Conservation (phyloP, 495 filamentous ascomycete species). For the Podospora bellae-mahoneyi region DNA sequence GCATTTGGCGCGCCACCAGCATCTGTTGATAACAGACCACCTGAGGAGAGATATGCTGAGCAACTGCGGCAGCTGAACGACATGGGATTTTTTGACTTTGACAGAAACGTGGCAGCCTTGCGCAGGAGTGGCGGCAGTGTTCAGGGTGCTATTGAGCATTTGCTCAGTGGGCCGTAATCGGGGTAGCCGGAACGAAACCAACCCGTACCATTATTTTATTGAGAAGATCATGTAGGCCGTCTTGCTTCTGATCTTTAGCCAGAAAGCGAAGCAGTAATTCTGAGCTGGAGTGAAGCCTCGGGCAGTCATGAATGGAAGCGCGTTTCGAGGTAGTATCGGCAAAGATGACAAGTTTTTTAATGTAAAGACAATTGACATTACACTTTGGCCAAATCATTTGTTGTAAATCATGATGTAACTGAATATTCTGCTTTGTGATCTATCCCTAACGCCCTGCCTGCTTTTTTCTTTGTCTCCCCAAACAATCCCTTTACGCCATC, state of each 20-base stretch:
- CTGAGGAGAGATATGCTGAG: constrained; percentile 87
- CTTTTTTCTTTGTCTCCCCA: background rate
- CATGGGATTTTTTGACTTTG: constrained; percentile 98
- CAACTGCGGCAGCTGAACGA: constrained; percentile 94
- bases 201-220: too few species aligned
- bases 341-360: background rate
- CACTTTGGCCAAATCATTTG: background rate
- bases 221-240: background rate
- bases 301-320: background rate
- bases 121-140: constrained; percentile 89
- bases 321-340: background rate
- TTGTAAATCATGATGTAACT: background rate
- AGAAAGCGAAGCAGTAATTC: background rate
- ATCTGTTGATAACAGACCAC: constrained; percentile 76
- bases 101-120: constrained; percentile 84
- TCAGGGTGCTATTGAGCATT: constrained; percentile 86
- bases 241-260: background rate
- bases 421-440: background rate
- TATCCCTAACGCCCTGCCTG: background rate
- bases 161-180: constrained; percentile 43
- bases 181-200: background rate
- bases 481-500: background rate
- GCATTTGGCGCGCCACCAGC: constrained; percentile 41
- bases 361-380: background rate
- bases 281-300: background rate